These are phyloP conservation scores for Cylindrotheca fusiformis DNA, from an alignment of 108 stramenopile genomes.

Conservation along the genomic window DNA sequence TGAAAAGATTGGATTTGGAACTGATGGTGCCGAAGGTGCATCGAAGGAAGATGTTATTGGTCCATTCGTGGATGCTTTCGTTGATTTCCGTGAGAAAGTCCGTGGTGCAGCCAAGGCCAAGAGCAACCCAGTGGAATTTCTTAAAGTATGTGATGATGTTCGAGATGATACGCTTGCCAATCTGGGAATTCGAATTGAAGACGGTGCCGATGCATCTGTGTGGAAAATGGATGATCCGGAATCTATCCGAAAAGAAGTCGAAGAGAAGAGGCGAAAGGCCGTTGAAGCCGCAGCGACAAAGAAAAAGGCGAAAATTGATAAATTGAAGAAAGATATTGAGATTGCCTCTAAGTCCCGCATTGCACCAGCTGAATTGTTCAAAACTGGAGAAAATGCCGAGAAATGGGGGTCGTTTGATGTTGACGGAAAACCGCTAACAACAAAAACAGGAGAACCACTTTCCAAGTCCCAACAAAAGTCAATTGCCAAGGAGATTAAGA, in stretches of 20 bases:
- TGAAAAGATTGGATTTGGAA: constrained; percentile 81
- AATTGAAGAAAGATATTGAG: constrained; percentile 18
- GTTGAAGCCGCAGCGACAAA: constrained; percentile 57
- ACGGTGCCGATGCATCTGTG: constrained; percentile 70
- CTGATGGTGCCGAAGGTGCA: constrained; percentile 32
- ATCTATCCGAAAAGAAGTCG: constrained; percentile 71
- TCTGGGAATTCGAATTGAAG: constrained; percentile 93
- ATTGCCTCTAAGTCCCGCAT: constrained; percentile 25
- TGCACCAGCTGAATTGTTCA: constrained; percentile 29
- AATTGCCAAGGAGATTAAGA: constrained; percentile 29
- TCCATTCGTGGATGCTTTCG: constrained; percentile 82
- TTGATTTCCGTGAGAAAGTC: constrained; percentile 79
- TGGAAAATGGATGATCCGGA: constrained; percentile 94
- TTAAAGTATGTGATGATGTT: constrained; percentile 82
- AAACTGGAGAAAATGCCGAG: constrained; percentile 26
- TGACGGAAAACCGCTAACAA: constrained; percentile 31
- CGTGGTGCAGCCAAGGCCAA: constrained; percentile 57
- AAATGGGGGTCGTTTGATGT: constrained; percentile 39
- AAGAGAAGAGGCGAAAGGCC: constrained; percentile 62
- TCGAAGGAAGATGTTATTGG: constrained; percentile 48
- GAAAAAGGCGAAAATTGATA: constrained; percentile 29
- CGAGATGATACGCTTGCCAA: constrained; percentile 86
- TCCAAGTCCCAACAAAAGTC: constrained; percentile 42
- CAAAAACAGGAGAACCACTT: constrained; percentile 27
- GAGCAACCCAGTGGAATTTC: constrained; percentile 46